Base-by-base conservation (phyloP, 2,329 filamentous ascomycete species). In the Raffaelea deltoideospora region DNA sequence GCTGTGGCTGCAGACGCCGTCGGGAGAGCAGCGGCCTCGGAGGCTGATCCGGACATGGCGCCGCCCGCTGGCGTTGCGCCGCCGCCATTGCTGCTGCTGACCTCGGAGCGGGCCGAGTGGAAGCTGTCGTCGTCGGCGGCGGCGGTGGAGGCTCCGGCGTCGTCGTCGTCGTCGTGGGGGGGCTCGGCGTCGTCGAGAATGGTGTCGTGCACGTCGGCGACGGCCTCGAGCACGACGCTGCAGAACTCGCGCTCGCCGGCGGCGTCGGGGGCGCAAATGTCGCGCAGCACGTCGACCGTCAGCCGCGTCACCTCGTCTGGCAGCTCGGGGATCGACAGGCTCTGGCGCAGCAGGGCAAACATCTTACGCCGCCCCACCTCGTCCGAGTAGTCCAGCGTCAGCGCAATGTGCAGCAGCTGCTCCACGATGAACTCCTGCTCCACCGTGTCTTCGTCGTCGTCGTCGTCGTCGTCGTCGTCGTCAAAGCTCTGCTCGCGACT, bases 391-490 rank as follows among this genome's bases (percentile, higher is more conserved):
- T 98, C 90, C 35, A 96, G 71, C 1, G 84, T 92, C 41, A 87
- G 68, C 5, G 85, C 82, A 51, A 98, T 93, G 48, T 95, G 81
- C 26, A 98, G 74, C 39, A 98, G 67, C 53, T 98, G 92, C 54
- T 96, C 87, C 28, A 95, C 82, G 43, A 95, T 82, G 48, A 98
- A 98, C 55, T 96, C 88, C 48, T 87, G 79, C 53, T 95, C 86
- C 7, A 86, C 78, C 0, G 80, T 80, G 46, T 92, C 82, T 49
- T 92, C 83, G 41, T 87, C 81, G 6, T 83, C 81, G 3, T 79
- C 69, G 5, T 79, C 72, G 15, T 69, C 69, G 13, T 67, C 67
- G 5, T 79, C 69, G 4, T 78, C 72, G 14, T 67, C 68, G 11
- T 10, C 21, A 9, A 4, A 22, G 10, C n/a, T n/a, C n/a, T n/a